Conservation (phyloP, 345 rosid genomes). For the Erysimum cheiranthoides region DNA sequence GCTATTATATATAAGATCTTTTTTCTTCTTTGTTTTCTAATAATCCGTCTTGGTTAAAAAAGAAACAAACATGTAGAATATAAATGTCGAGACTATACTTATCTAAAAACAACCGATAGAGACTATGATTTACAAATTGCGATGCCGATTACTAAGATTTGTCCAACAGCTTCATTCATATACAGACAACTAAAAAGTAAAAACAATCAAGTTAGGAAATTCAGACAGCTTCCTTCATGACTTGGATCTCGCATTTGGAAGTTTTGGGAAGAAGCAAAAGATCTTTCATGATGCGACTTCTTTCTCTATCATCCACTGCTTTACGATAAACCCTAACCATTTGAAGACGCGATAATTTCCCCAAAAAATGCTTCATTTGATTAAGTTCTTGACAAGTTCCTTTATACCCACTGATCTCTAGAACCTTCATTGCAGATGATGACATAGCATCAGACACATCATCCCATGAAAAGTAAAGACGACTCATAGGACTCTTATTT, state of each 20-base stretch:
- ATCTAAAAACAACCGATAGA: too few species aligned
- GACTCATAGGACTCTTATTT: background rate
- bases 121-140: background rate
- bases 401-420: slow-evolving; percentile 29
- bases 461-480: background rate
- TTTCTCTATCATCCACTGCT: slow-evolving; percentile 15
- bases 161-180: background rate
- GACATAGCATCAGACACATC: slow-evolving; percentile 24
- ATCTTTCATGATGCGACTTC: slow-evolving; percentile 10
- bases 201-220: background rate
- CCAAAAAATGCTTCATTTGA: slow-evolving; percentile 18
- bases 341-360: slow-evolving; percentile 20
- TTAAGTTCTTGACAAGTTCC: slow-evolving; percentile 35
- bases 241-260: slow-evolving; percentile 31
- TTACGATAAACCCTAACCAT: slow-evolving; percentile 23
- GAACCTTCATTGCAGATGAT: slow-evolving; percentile 29
- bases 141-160: background rate
- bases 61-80: too few species aligned
- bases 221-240: slow-evolving; percentile 12
- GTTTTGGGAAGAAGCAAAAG: slow-evolving; percentile 33
- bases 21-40: too few species aligned
- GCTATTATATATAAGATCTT: too few species aligned
- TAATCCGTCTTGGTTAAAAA: too few species aligned
- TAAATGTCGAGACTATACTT: too few species aligned
- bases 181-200: background rate